These are phyloP conservation scores for Glycine latifolia DNA, from an alignment of 306 rosid species.

Conservation along the genomic window DNA sequence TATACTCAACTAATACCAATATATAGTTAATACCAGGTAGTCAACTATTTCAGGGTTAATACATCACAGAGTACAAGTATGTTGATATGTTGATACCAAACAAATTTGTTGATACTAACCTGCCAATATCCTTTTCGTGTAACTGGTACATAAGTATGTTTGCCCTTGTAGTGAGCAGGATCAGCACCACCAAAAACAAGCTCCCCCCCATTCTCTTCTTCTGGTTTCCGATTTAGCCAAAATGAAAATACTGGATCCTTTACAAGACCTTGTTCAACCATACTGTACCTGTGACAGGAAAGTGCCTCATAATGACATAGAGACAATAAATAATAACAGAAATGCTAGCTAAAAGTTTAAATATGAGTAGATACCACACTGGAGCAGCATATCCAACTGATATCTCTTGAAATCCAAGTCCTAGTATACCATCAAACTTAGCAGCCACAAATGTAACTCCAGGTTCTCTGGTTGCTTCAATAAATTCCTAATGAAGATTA, in stretches of 20 bases:
- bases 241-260: constrained; percentile 89
- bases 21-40: too few species aligned
- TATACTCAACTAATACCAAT: too few species aligned
- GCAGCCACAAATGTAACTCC: constrained; percentile 72
- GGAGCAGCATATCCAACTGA: constrained; percentile 81
- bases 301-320: constrained; percentile 26
- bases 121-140: constrained; percentile 94
- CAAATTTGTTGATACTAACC: constrained; percentile 55
- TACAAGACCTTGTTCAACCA: constrained; percentile 80
- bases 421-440: constrained; percentile 90
- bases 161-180: constrained; percentile 86
- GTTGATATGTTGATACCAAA: background rate
- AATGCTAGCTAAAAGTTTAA: constrained; percentile 24
- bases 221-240: constrained; percentile 85
- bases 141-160: constrained; percentile 91
- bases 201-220: constrained; percentile 84
- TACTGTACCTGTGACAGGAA: constrained; percentile 76
- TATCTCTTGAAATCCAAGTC: constrained; percentile 97
- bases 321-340: constrained; percentile 3
- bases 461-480: constrained; percentile 85
- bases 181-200: constrained; percentile 95
- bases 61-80: background rate
- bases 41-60: background rate
- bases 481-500: constrained; percentile 68
- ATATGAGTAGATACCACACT: constrained; percentile 66